Percentiles rank a stretch among this genome's conserved stretches.
Conservation (phyloP, 2,329 filamentous ascomycete genomes). For the Trichoderma sp. region DNA sequence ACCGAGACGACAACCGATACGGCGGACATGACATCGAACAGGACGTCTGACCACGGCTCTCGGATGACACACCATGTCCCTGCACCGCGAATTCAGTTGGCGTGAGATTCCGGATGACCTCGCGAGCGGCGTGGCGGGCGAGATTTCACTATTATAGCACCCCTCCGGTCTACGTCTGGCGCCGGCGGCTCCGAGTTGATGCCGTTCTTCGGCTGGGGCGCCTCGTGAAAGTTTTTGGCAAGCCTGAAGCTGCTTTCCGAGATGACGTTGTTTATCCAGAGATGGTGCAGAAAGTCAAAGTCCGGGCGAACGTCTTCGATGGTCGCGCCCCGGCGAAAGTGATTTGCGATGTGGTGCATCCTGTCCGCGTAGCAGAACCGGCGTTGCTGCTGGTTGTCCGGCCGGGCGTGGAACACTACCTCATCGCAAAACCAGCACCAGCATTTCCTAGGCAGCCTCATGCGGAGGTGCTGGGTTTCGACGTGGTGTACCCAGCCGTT, state of each 20-base stretch:
- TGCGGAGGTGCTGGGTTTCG: conserved; percentile 31
- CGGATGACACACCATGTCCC: neutral
- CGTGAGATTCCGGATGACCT: neutral
- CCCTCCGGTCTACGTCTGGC: neutral
- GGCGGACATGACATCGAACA: neutral
- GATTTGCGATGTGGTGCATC: conserved; percentile 49
- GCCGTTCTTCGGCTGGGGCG: conserved; percentile 12
- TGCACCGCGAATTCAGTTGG: neutral
- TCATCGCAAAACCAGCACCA: conserved; percentile 52
- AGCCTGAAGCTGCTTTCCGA: conserved; percentile 24
- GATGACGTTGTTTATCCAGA: conserved; percentile 32
- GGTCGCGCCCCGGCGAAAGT: conserved; percentile 36
- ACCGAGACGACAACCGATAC: neutral
- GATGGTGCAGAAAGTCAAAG: conserved; percentile 39
- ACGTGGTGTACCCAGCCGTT: conserved; percentile 48
- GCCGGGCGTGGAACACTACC: neutral
- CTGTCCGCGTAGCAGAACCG: conserved; percentile 35
- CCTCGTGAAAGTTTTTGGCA: conserved; percentile 12
- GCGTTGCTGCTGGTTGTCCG: neutral
- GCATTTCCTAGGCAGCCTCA: conserved; percentile 21
- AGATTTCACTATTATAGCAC: neutral
- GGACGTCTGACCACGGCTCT: neutral
- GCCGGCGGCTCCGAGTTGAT: neutral
- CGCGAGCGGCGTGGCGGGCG: neutral
- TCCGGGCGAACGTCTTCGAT: conserved; percentile 37